phyloP scores from a whole-genome alignment of 306 rosid species.

The Begonia fuchsioides region DNA sequence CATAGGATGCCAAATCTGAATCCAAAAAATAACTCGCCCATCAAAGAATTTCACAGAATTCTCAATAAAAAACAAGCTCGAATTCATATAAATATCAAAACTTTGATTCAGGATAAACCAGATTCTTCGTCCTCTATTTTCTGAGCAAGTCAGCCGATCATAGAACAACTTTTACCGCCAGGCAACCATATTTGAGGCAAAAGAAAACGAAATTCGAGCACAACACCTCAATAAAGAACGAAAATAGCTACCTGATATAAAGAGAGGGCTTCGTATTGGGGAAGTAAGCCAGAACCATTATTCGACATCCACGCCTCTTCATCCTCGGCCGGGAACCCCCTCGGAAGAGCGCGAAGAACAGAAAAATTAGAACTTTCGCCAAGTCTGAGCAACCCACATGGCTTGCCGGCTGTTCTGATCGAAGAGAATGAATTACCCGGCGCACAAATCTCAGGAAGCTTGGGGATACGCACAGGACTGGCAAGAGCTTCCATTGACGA shows the following conservation, averaged over 20 bases:
- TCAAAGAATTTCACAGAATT: no score
- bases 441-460: conserved; percentile 22
- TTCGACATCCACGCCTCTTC: conserved; percentile 24
- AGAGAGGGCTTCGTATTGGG: conserved; percentile 16
- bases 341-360: no score
- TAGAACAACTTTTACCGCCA: conserved; percentile 8
- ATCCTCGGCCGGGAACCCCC: conserved; percentile 25
- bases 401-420: conserved; percentile 15
- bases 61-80: no score
- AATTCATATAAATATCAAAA: no score
- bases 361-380: conserved; percentile 8
- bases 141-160: no score
- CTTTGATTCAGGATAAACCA: no score
- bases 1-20: no score
- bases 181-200: conserved; percentile 3
- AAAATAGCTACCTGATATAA: conserved; percentile 21
- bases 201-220: neutral
- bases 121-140: no score
- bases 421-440: conserved; percentile 9
- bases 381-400: conserved; percentile 30
- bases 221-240: neutral
- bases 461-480: conserved; percentile 19
- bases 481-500: conserved; percentile 44
- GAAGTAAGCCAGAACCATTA: conserved; percentile 17
- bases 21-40: no score